phyloP scores from a whole-genome alignment of 1,139 yeast genomes.

The Kurtzmaniella quercitrusa region DNA sequence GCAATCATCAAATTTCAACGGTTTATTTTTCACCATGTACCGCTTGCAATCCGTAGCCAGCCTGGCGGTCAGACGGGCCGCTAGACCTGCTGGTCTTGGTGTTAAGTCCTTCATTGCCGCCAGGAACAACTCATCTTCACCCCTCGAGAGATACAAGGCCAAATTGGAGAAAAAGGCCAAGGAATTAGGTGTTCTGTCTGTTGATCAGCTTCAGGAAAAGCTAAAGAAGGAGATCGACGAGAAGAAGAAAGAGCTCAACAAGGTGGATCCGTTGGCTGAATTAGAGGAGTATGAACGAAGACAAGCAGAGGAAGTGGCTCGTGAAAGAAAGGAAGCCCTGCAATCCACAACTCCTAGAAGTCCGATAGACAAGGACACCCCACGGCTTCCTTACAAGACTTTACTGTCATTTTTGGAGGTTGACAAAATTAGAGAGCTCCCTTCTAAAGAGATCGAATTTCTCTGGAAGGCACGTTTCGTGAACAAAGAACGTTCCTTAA shows the following conservation, averaged over 20 bases:
- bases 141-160: constrained; percentile 18
- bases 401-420: constrained; percentile 67
- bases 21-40: neutral
- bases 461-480: constrained; percentile 90
- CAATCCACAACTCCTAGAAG: constrained; percentile 62
- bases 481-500: constrained; percentile 52
- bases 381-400: constrained; percentile 61
- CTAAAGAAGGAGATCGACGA: constrained; percentile 58
- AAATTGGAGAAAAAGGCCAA: constrained; percentile 36
- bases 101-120: neutral
- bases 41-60: neutral
- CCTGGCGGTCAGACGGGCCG: neutral
- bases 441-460: constrained; percentile 62
- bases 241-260: constrained; percentile 52
- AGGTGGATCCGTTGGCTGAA: constrained; percentile 67
- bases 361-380: constrained; percentile 43
- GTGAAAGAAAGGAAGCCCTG: constrained; percentile 22
- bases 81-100: neutral
- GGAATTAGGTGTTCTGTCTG: constrained; percentile 33
- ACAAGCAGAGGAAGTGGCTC: constrained; percentile 26
- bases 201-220: constrained; percentile 61
- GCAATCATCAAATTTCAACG: neutral
- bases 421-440: constrained; percentile 56
- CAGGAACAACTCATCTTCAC: constrained; percentile 1
- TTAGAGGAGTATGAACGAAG: constrained; percentile 52